These are phyloP conservation scores for Sedum album DNA, from an alignment of 164 flowering plant genomes.

Conservation along the genomic window DNA sequence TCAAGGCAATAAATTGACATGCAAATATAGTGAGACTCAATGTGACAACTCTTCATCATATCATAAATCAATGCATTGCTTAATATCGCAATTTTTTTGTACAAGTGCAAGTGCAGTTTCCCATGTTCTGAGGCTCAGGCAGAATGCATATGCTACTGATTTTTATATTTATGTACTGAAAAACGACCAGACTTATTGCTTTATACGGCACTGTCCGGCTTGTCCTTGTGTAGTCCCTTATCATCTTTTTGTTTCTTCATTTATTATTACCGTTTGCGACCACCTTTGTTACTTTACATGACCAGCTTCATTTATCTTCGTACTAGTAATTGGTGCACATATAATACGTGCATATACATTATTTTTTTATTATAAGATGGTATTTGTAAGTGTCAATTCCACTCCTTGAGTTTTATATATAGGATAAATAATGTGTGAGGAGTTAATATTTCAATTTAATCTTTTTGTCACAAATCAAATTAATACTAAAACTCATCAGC, in stretches of 20 bases:
- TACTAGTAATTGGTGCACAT: no score
- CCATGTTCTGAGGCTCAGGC: conserved; percentile 4
- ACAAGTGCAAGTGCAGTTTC: background rate
- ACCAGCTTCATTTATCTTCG: no score
- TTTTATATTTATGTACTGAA: background rate
- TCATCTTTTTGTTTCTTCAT: background rate
- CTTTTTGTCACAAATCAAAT: no score
- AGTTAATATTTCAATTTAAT: no score
- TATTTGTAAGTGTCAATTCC: no score
- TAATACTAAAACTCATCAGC: no score
- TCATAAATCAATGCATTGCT: background rate
- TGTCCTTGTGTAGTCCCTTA: background rate
- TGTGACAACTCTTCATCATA: background rate
- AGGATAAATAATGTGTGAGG: no score
- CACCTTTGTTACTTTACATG: no score
- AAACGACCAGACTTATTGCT: background rate
- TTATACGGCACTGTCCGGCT: conserved; percentile 6
- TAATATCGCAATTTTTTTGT: background rate
- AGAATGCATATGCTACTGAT: background rate
- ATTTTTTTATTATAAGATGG: no score
- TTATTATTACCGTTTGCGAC: no score
- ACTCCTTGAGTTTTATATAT: no score
- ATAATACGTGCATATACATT: no score
- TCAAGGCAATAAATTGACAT: background rate
- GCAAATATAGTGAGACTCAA: background rate